A percentile compares a stretch with the other conserved stretches of the same genome.
These are phyloP conservation scores for Gentiana dahurica DNA, from an alignment of 257 asterid species.

Conservation along the genomic window DNA sequence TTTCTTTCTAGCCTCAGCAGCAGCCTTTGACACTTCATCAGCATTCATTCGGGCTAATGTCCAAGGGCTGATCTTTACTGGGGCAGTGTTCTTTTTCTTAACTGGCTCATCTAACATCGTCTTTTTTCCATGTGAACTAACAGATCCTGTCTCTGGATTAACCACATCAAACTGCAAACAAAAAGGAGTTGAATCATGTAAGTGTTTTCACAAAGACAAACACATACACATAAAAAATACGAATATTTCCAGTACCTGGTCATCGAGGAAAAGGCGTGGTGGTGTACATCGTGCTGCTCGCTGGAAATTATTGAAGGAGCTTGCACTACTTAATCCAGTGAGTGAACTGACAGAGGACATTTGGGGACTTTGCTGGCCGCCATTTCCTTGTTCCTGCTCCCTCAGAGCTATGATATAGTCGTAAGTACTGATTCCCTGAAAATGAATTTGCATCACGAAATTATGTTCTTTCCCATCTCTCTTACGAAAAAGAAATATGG, in stretches of 20 bases:
- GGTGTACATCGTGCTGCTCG: slow-evolving; percentile 99
- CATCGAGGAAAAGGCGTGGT: slow-evolving; percentile 91
- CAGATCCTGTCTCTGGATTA: slow-evolving; percentile 72
- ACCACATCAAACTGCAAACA: slow-evolving; percentile 74
- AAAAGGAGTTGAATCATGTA: neutral
- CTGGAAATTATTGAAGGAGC: slow-evolving; percentile 80
- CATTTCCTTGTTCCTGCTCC: slow-evolving; percentile 85
- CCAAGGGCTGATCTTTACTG: slow-evolving; percentile 98
- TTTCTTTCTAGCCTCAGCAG: slow-evolving; percentile 91
- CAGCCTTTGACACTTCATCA: slow-evolving; percentile 84
- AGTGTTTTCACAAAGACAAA: too few species aligned
- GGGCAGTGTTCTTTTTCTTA: slow-evolving; percentile 63
- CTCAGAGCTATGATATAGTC: slow-evolving; percentile 95
- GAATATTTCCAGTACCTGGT: slow-evolving; percentile 46
- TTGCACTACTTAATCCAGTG: slow-evolving; percentile 86
- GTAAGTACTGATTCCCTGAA: slow-evolving; percentile 92
- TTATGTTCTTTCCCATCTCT: too few species aligned
- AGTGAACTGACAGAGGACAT: slow-evolving; percentile 86
- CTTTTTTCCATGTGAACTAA: slow-evolving; percentile 76
- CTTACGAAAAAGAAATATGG: too few species aligned
- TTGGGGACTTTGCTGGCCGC: slow-evolving; percentile 88
- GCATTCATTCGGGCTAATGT: slow-evolving; percentile 78
- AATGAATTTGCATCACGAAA: neutral
- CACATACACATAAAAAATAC: too few species aligned
- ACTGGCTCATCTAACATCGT: slow-evolving; percentile 41